Evolutionary conservation across 1,139 yeast genomes (phyloP), one percentile per base, ranked within the genome.

Genomic region (Zygotorulaspora mrakii): DNA sequence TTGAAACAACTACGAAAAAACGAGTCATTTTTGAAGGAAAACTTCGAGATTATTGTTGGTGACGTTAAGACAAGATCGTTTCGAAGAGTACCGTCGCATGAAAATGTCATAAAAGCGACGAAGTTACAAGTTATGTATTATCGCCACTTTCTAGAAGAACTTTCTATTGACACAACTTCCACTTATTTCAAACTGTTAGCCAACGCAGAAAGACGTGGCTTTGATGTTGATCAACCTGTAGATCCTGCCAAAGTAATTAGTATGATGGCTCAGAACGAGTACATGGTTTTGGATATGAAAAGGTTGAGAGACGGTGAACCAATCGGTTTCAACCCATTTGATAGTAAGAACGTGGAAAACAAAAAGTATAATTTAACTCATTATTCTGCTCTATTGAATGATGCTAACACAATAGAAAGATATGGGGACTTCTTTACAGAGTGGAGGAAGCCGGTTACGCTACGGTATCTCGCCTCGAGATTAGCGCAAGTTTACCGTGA

Each of bases 61-160:
- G 91, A 82, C 59, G 73, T 79, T 20, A 81, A 81, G 53, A 79
- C 88, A 0, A 63, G 87, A 40, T 55, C 66, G 0, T 50, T 53
- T 31, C 64, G 64, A 34, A 49, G 47, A 1, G 45, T 73, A 2
- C 86, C 87, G 0, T 35, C 43, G 2, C 80, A 72, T 55, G 51
- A 53, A 5, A 68, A 75, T 12, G 81, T 77, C 0, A 36, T 76
- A 3, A 55, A 64, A 2, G 67, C 73, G 2, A 74, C 85, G 0
- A 71, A 71, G 48, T 46, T 68, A 16, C 89, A 82, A 60, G 78
- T 79, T 1, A 69, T 70, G 58, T 71, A 77, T 50, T 82, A 82
- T 55, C 64, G 71, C 26, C 54, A 64, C 29, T 65, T 78, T 30
- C 50, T 77, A 16, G 70, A 66, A 12, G 42, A 56, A 3, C 43